Conservation (phyloP, 2,329 filamentous ascomycete species). For the Clathrospora elynae region DNA sequence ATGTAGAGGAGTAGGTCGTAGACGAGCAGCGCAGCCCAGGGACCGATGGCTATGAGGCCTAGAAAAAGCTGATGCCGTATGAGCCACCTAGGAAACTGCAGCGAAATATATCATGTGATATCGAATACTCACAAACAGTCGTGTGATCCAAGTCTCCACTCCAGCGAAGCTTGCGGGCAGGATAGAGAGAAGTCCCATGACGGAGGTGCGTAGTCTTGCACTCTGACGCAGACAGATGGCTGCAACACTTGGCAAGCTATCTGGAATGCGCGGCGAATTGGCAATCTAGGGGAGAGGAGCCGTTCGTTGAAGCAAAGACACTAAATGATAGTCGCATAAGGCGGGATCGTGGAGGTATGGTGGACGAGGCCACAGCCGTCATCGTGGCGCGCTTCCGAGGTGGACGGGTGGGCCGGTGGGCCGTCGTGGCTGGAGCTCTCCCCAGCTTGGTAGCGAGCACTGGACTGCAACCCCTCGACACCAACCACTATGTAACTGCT, state of each 20-base stretch:
- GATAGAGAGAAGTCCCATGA: slow-evolving; percentile 69
- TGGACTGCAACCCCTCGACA: slow-evolving; percentile 19
- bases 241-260: background rate
- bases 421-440: slow-evolving; percentile 20
- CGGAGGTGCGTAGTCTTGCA: slow-evolving; percentile 4
- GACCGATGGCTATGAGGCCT: slow-evolving; percentile 64
- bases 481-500: slow-evolving; percentile 20
- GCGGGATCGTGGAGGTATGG: slow-evolving; percentile 7
- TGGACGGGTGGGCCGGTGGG: slow-evolving; percentile 9
- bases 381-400: slow-evolving; percentile 11
- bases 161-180: slow-evolving; percentile 63
- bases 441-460: slow-evolving; percentile 3
- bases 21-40: slow-evolving; percentile 64
- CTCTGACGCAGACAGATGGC: background rate
- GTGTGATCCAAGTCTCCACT: slow-evolving; percentile 66
- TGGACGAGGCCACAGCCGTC: slow-evolving; percentile 6
- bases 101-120: background rate
- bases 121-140: slow-evolving; percentile 61
- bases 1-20: slow-evolving; percentile 69
- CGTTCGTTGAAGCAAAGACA: background rate
- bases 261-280: background rate
- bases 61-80: slow-evolving; percentile 60
- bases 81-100: slow-evolving; percentile 22
- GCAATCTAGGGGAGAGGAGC: background rate
- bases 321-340: background rate